Evolutionary conservation across 2,329 filamentous ascomycete species (phyloP), one percentile per base, ranked within the genome.

Genomic region (Pochonia chlamydosporia): DNA sequence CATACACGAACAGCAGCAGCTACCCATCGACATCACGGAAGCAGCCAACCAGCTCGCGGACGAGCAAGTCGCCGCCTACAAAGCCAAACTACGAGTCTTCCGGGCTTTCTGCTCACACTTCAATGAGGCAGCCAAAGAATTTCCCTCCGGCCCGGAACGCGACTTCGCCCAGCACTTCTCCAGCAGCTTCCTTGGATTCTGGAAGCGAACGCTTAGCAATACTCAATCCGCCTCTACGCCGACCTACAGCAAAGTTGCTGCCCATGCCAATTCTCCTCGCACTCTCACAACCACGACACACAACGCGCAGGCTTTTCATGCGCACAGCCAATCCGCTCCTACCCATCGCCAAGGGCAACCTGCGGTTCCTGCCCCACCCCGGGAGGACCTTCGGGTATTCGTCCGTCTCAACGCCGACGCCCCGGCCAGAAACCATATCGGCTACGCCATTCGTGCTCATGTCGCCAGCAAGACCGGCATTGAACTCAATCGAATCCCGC

Each of bases 51-150:
- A 39, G 35, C 16, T 39, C 9, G 35, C 21, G n/a, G 21, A 8
- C 35, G 16, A 20, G 21, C 35, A 39, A n/a, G 16, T 18, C 16
- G 14, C 16, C n/a, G 39, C 39, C 7, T 47, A 48, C 40, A 42
- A 50, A 28, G 35, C 45, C 45, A 52, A 50, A 24, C 39, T 50
- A 16, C 48, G 11, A 30, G 48, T 52, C 20, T 52, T 52, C 37
- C 20, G 43, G 31, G 46, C 51, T 35, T 49, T 50, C 46, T 50
- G 48, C n/a, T 11, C 30, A 30, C 43, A 41, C 35, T 49, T 52
- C 23, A 40, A 50, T 42, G 51, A 52, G 28, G 41, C 46, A 2
- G 46, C 46, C 8, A 43, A 46, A 18, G 33, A 49, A 31, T 49
- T 52, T 36, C 42, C 43, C 23, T 47, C 46, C 23, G 31, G 44